These are phyloP conservation scores for Colletotrichum camelliae DNA, from an alignment of 2,329 filamentous ascomycete genomes.

Conservation along the genomic window DNA sequence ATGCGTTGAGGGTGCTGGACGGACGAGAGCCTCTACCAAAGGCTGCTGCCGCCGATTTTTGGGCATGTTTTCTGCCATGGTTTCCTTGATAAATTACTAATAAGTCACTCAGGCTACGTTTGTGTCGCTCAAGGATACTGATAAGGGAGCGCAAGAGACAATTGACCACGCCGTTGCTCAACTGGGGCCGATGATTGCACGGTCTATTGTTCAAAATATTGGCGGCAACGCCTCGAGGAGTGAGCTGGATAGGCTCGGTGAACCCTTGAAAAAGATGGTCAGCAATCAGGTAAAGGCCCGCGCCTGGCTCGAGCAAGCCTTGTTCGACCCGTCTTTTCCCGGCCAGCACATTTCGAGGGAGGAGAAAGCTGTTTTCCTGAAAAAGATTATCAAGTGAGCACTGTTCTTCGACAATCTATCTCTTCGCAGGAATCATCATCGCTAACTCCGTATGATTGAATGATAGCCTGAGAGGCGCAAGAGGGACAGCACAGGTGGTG, in stretches of 20 bases:
- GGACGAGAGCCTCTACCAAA: conserved; percentile 79
- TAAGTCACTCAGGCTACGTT: conserved; percentile 54
- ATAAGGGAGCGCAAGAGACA: conserved; percentile 45
- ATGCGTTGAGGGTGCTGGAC: conserved; percentile 72
- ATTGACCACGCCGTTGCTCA: conserved; percentile 58
- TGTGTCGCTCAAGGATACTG: conserved; percentile 50
- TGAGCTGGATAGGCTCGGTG: conserved; percentile 73
- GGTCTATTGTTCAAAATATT: conserved; percentile 68
- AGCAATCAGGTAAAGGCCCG: conserved; percentile 60
- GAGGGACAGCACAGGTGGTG: conserved; percentile 69
- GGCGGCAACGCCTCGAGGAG: conserved; percentile 72
- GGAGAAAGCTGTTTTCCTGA: conserved; percentile 69
- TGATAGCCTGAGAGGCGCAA: conserved; percentile 65
- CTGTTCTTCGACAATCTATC: neutral
- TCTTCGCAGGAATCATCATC: neutral
- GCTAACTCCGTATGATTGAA: neutral
- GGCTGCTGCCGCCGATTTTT: conserved; percentile 75
- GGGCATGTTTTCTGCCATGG: conserved; percentile 54
- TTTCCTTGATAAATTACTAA: neutral
- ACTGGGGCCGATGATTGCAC: conserved; percentile 66
- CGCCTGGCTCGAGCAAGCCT: conserved; percentile 66
- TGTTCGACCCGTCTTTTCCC: conserved; percentile 61
- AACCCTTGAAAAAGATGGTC: conserved; percentile 74
- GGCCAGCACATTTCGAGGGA: conserved; percentile 61
- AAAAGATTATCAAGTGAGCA: conserved; percentile 67